A percentile compares a stretch with the other conserved stretches of the same genome.
Evolutionary conservation across 352 stramenopile species (phyloP).

Genomic region (Phytophthora pluvialis): DNA sequence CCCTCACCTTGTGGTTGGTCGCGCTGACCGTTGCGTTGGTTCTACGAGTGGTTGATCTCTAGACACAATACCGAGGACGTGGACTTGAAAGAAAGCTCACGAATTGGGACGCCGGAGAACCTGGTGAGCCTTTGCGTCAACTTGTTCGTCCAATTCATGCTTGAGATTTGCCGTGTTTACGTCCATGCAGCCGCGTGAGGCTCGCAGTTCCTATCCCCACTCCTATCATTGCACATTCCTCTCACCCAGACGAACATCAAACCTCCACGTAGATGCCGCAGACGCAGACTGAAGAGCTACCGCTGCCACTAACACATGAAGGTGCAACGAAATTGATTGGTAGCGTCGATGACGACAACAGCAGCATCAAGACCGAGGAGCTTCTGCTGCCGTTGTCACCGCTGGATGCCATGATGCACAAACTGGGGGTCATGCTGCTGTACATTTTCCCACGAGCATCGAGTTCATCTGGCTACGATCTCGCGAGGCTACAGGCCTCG

Average conservation of each 20-base stretch:
- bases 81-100: too few species aligned
- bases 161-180: conserved; percentile 29
- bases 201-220: conserved; percentile 1
- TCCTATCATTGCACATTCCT: conserved; percentile 7
- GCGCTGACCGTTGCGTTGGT: too few species aligned
- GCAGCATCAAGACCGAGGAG: neutral
- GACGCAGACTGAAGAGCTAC: conserved; percentile 19
- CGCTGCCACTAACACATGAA: neutral
- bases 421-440: conserved; percentile 48
- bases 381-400: conserved; percentile 42
- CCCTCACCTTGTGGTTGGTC: neutral
- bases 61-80: too few species aligned
- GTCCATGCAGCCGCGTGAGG: conserved; percentile 7
- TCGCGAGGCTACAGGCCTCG: conserved; percentile 34
- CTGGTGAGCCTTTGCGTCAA: too few species aligned
- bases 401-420: conserved; percentile 56
- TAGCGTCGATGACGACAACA: neutral
- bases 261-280: conserved; percentile 5
- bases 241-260: neutral
- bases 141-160: too few species aligned
- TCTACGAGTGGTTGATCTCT: neutral
- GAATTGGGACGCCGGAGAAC: too few species aligned
- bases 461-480: conserved; percentile 31
- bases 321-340: neutral
- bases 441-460: conserved; percentile 48